Base-by-base conservation (phyloP, 73 alveolate species). In the Paramecium sexaurelia region DNA sequence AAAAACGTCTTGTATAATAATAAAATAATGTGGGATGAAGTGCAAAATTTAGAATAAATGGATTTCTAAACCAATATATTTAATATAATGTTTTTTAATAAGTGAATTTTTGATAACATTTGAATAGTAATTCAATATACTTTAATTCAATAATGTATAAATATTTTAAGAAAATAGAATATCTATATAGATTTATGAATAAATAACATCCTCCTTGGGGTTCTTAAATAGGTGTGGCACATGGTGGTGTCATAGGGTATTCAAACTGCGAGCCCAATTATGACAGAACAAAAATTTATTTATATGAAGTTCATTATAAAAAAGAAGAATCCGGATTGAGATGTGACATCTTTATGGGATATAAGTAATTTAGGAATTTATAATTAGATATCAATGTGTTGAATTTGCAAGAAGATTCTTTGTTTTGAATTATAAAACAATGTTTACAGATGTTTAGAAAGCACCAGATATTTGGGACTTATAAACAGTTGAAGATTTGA, bases 391-490 rank as follows among this genome's bases (percentile, higher is more conserved):
- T 51, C n/a, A 61, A 61, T 61, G 83, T 61, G 83, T 61, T 7
- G 83, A 61, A 13, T 61, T 61, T 61, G 39, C 47, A 11, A 26
- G 83, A 32, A 61, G 83, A 24, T 61, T 61, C n/a, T 61, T 29
- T 61, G 83, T 61, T 10, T 32, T 61, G 83, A 61, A 61, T 61
- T 61, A 11, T 61, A 61, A 61, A 32, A 32, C 43, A 0, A 61
- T 61, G 83, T 61, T 61, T 61, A 32, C 47, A 13, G 83, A 61
- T 61, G 26, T 61, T 3, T 29, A 61, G 11, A 61, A 32, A 19
- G 83, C 83, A 29, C 83, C 83, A 6, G 83, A 61, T 11, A 61
- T 61, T 61, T 61, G 83, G 83, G 22, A 61, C 11, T 61, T 61
- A 10, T 7, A 61, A 11, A 32, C 43, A 2, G 83, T 61, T 0